Evolutionary conservation across 176 grass and related monocot genomes (phyloP), one percentile per base, ranked within the genome.

Genomic region (Musa beccarii): DNA sequence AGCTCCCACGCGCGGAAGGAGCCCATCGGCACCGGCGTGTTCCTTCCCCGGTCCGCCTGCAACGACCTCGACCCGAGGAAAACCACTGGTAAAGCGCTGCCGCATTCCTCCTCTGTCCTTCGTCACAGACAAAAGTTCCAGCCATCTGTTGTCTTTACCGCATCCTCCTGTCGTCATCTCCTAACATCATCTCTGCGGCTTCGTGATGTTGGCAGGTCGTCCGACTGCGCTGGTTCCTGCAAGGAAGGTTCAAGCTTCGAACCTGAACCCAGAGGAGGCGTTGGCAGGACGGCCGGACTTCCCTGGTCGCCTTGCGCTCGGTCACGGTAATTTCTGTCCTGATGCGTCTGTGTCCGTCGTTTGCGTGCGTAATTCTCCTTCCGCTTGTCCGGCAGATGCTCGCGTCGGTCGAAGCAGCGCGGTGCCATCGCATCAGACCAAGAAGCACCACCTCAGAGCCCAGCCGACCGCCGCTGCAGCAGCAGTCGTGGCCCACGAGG

Each of bases 21-120:
- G 61, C 88, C 91, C 10, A 81, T 76, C 15, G 96, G 96, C 23
- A 99, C 96, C 16, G 96, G 96, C 1, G 96, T 99, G 0, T 99
- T 95, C 74, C 75, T 99, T 0, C 96, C 96, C 0, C 83, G 96
- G 13, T 72, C 79, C 0, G 84, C 82, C 1, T 74, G 78, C 1
- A 52, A 69, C 0, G 88, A 88, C n/a, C 66, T 72, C 23, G 53
- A 23, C 21, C 85, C 81, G 0, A 90, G 28, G 52, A 74, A 86
- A 16, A 94, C 86, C 72, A 34, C 91, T 12, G 79, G 95, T 94
- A 69, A 73, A 77, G 54, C 22, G 9, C 0, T 51, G 1, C 11
- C 65, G 10, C 23, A 9, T 13, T 68, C 15, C 7, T 49, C 2
- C 66, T 50, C 17, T 0, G 9, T 3, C 22, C 8, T 20, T 65